Percentiles rank a stretch among this genome's conserved stretches.
Evolutionary conservation across 2,329 filamentous ascomycete species (phyloP).

Genomic region (Exophiala spinifera): DNA sequence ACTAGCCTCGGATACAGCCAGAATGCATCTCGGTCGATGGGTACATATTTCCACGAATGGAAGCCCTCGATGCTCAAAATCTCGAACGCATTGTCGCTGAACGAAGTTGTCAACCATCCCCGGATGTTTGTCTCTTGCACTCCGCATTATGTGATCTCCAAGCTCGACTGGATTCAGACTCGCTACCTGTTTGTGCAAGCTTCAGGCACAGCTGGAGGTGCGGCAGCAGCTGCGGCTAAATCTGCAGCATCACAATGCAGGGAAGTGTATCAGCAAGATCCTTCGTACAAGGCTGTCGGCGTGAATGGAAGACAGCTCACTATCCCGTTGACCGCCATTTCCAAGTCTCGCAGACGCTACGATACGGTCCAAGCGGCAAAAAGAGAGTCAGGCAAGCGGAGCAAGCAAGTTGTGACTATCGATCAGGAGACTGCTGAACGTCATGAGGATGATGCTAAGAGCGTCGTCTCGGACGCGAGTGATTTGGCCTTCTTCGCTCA

Average conservation of each 20-base stretch:
- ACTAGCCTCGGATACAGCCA: constrained; percentile 56
- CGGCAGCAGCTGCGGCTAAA: not conserved
- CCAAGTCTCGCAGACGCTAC: constrained; percentile 42
- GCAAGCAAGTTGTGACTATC: constrained; percentile 13
- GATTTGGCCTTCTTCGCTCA: constrained; percentile 42
- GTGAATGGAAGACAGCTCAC: constrained; percentile 37
- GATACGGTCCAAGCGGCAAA: constrained; percentile 14
- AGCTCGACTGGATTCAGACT: constrained; percentile 85
- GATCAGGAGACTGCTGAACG: constrained; percentile 19
- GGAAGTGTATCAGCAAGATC: constrained; percentile 31
- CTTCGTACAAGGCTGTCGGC: constrained; percentile 41
- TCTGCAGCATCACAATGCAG: not conserved
- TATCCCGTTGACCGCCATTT: constrained; percentile 53
- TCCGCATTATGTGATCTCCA: constrained; percentile 68
- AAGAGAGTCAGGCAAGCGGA: constrained; percentile 18
- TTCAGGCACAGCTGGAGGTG: constrained; percentile 18
- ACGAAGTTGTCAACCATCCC: constrained; percentile 79
- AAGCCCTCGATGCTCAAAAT: constrained; percentile 63
- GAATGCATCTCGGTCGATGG: constrained; percentile 9
- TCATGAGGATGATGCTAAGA: constrained; percentile 22
- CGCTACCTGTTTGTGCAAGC: constrained; percentile 71
- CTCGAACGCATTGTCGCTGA: constrained; percentile 64
- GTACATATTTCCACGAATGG: constrained; percentile 51
- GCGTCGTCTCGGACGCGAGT: constrained; percentile 46
- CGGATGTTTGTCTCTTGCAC: constrained; percentile 52